Conservation (phyloP, 2,329 filamentous ascomycete species). For the Colletotrichum sp. region DNA sequence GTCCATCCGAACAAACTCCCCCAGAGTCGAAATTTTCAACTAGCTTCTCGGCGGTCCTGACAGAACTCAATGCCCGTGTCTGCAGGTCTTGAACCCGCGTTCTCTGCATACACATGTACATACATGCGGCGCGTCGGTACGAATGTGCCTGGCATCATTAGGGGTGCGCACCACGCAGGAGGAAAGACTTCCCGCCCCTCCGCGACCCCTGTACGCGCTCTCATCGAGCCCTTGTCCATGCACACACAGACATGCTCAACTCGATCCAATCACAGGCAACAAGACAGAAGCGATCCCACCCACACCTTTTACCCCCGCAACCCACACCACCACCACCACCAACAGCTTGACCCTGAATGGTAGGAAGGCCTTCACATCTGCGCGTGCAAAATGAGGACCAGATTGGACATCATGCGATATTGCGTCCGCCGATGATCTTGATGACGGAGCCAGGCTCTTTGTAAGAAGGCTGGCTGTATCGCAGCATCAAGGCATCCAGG, state of each 20-base stretch:
- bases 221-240: neutral
- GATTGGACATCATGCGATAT: neutral
- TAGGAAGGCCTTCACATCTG: neutral
- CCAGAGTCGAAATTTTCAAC: neutral
- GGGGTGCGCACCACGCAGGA: slow-evolving; percentile 2
- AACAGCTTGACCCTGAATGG: neutral
- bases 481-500: neutral
- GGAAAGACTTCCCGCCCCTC: slow-evolving; percentile 15
- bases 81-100: slow-evolving; percentile 4
- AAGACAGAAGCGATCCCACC: neutral
- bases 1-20: neutral
- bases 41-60: neutral
- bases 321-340: neutral
- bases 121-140: neutral
- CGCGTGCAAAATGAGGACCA: neutral
- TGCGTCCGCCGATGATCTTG: neutral
- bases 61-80: neutral
- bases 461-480: neutral
- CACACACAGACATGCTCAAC: neutral
- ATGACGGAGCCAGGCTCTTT: neutral
- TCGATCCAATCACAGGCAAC: neutral
- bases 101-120: neutral
- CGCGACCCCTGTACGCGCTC: slow-evolving; percentile 7
- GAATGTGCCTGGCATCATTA: slow-evolving; percentile 9
- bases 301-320: slow-evolving; percentile 9